phyloP scores from a whole-genome alignment of 106 monocot species.

The Acanthochlamys bracteata region DNA sequence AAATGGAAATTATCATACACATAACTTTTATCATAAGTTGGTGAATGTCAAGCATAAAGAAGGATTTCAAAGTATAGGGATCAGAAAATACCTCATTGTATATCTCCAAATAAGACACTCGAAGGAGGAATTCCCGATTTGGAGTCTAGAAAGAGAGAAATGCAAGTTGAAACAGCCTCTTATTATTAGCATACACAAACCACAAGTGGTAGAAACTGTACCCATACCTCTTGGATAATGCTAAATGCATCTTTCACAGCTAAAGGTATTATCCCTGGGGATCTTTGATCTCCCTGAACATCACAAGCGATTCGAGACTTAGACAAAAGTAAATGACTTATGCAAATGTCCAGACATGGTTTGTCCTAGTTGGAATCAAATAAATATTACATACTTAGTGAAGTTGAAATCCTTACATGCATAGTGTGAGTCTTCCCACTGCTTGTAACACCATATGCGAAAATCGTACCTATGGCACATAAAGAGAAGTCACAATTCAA shows the following conservation, averaged over 20 bases:
- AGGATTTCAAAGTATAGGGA: too few species aligned
- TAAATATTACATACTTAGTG: too few species aligned
- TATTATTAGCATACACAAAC: not conserved
- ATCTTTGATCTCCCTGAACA: conserved; percentile 95
- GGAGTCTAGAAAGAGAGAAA: too few species aligned
- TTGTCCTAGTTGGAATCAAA: not conserved
- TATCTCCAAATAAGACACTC: conserved; percentile 98
- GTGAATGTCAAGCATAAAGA: too few species aligned
- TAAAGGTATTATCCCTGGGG: conserved; percentile 94
- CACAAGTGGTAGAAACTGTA: conserved; percentile 2
- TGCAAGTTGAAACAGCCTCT: too few species aligned
- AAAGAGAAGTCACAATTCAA: too few species aligned
- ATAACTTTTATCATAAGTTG: too few species aligned
- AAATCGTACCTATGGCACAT: conserved; percentile 84
- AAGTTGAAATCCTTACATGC: conserved; percentile 62
- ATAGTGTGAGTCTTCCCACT: conserved; percentile 98
- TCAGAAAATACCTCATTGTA: conserved; percentile 99
- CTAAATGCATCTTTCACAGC: conserved; percentile 95
- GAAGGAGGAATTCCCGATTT: conserved; percentile 89
- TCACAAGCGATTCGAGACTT: not conserved
- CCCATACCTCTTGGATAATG: conserved; percentile 91
- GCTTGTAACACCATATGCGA: conserved; percentile 98
- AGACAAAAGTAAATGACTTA: too few species aligned
- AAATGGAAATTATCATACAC: too few species aligned
- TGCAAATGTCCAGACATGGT: too few species aligned